phyloP scores from a whole-genome alignment of 1,284 basidiomycete genomes.

The Leccinum fallax region DNA sequence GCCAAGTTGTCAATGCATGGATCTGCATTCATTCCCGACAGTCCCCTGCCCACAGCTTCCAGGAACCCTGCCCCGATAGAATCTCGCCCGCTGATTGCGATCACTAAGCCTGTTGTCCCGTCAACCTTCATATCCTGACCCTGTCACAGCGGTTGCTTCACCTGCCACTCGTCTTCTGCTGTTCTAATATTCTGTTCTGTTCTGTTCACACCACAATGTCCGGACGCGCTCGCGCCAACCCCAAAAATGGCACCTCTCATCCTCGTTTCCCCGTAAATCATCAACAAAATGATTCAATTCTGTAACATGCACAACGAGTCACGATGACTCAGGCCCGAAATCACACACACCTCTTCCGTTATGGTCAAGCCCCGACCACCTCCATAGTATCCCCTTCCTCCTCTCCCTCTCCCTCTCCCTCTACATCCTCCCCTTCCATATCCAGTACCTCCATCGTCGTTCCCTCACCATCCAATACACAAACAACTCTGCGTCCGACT shows the following conservation, averaged over 20 bases:
- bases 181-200: constrained; percentile 11
- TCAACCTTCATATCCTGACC: constrained; percentile 14
- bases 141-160: constrained; percentile 22
- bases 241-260: constrained; percentile 23
- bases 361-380: constrained; percentile 36
- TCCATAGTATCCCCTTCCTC: constrained; percentile 32
- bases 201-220: constrained; percentile 36
- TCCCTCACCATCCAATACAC: constrained; percentile 66
- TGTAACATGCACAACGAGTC: constrained; percentile 27
- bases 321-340: constrained; percentile 24
- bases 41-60: constrained; percentile 28
- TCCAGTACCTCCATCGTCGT: constrained; percentile 70
- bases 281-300: constrained; percentile 12
- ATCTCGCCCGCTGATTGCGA: constrained; percentile 29
- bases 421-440: constrained; percentile 66
- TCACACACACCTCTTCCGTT: constrained; percentile 23
- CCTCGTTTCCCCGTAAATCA: constrained; percentile 26
- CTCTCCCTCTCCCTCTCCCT: constrained; percentile 41
- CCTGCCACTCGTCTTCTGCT: constrained; percentile 5
- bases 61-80: constrained; percentile 32
- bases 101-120: constrained; percentile 18
- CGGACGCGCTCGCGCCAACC: constrained; percentile 17
- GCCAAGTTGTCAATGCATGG: constrained; percentile 10
- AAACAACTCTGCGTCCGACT: constrained; percentile 70
- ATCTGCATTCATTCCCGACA: constrained; percentile 41